Percentiles rank a stretch among this genome's conserved stretches.
These are phyloP conservation scores for Globisporangium apiculatum DNA, from an alignment of 352 stramenopile species.

Conservation along the genomic window DNA sequence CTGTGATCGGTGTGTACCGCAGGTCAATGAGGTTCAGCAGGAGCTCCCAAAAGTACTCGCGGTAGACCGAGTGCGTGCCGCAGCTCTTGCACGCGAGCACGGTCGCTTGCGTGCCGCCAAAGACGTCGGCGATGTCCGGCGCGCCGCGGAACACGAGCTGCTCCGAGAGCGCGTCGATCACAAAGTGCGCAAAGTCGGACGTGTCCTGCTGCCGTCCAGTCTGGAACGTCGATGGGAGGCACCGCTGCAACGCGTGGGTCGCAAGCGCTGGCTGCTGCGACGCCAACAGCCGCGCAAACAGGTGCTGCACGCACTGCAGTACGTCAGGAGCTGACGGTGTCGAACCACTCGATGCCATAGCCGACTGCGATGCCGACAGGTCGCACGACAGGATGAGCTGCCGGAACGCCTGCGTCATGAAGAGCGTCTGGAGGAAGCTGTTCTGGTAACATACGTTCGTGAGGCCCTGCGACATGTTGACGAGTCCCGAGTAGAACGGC, in stretches of 20 bases:
- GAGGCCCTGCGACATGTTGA: slow-evolving; percentile 88
- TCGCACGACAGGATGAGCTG: slow-evolving; percentile 59
- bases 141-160: slow-evolving; percentile 57
- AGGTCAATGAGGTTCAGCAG: slow-evolving; percentile 88
- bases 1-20: slow-evolving; percentile 82
- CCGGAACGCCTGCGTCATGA: slow-evolving; percentile 82
- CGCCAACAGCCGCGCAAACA: slow-evolving; percentile 66
- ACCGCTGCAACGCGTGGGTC: slow-evolving; percentile 64
- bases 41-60: slow-evolving; percentile 87
- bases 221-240: slow-evolving; percentile 66
- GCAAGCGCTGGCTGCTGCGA: slow-evolving; percentile 64
- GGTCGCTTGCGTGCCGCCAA: slow-evolving; percentile 75
- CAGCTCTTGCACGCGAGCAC: slow-evolving; percentile 81
- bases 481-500: slow-evolving; percentile 75
- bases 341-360: slow-evolving; percentile 8
- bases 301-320: slow-evolving; percentile 35
- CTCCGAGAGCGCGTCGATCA: slow-evolving; percentile 75
- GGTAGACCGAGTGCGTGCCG: slow-evolving; percentile 72
- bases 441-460: slow-evolving; percentile 91
- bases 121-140: slow-evolving; percentile 63
- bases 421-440: slow-evolving; percentile 84
- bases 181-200: slow-evolving; percentile 82
- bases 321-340: slow-evolving; percentile 32
- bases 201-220: slow-evolving; percentile 81
- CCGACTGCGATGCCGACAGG: slow-evolving; percentile 19